These are phyloP conservation scores for Penstemon eatonii DNA, from an alignment of 257 asterid species.

Conservation along the genomic window DNA sequence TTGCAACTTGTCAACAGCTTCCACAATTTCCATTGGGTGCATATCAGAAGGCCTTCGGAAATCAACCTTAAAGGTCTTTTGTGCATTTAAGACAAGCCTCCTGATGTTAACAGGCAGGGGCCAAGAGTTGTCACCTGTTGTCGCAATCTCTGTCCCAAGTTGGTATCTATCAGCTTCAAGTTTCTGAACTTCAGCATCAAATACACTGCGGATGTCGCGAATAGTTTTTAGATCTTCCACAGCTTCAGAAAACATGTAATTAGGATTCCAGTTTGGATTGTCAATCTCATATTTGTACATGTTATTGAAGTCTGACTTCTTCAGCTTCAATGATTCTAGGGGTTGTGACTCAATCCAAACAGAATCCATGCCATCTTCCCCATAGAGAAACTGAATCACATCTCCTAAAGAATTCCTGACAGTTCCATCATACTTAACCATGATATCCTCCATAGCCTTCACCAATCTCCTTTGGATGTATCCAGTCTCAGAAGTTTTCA, in stretches of 20 bases:
- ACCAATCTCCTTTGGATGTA: conserved; percentile 96
- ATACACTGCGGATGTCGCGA: conserved; percentile 91
- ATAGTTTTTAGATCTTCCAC: conserved; percentile 87
- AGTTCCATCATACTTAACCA: conserved; percentile 99
- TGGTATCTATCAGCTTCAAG: conserved; percentile 89
- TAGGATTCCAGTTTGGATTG: conserved; percentile 80
- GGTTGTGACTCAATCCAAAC: conserved; percentile 98
- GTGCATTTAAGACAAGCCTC: conserved; percentile 91
- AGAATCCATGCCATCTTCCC: conserved; percentile 99
- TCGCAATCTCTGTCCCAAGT: conserved; percentile 93
- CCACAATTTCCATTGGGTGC: conserved; percentile 99
- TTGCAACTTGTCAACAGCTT: conserved; percentile 94
- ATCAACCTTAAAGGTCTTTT: conserved; percentile 93
- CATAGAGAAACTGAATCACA: conserved; percentile 97
- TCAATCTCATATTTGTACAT: conserved; percentile 86
- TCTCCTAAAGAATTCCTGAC: conserved; percentile 97
- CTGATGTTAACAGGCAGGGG: conserved; percentile 89
- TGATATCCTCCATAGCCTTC: conserved; percentile 99
- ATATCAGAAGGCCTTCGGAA: conserved; percentile 89
- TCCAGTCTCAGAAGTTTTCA: conserved; percentile 98
- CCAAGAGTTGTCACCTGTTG: conserved; percentile 91
- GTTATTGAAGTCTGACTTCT: conserved; percentile 62
- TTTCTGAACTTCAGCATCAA: conserved; percentile 94
- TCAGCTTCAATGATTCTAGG: conserved; percentile 85
- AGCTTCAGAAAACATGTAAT: conserved; percentile 81